These are phyloP conservation scores for Malus hybrid DNA, from an alignment of 331 rosid genomes.

Conservation along the genomic window DNA sequence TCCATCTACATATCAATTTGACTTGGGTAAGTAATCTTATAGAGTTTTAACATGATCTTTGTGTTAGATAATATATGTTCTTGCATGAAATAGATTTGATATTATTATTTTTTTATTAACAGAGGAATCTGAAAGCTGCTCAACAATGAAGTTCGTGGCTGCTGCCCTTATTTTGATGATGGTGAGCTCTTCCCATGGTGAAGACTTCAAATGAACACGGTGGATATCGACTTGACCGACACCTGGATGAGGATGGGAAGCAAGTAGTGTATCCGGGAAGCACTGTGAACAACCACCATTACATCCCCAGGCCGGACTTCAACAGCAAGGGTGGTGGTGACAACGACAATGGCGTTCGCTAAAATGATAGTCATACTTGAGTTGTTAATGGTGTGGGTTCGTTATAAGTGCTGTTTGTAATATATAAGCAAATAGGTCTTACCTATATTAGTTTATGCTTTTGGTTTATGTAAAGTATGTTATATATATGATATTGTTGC, in stretches of 20 bases:
- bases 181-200: slow-evolving; percentile 16
- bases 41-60: background rate
- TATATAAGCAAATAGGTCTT: too few species aligned
- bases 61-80: background rate
- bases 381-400: background rate
- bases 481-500: too few species aligned
- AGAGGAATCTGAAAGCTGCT: background rate
- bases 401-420: background rate
- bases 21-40: background rate
- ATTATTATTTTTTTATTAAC: background rate
- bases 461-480: too few species aligned
- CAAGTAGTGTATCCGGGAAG: slow-evolving; percentile 16
- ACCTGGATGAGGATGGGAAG: background rate
- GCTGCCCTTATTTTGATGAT: slow-evolving; percentile 21
- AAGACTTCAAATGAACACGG: slow-evolving; percentile 1
- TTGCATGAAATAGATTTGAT: background rate
- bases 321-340: slow-evolving; percentile 18
- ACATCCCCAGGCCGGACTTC: slow-evolving; percentile 39
- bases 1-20: background rate
- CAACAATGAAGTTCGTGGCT: slow-evolving; percentile 21
- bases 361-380: background rate
- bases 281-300: slow-evolving; percentile 35
- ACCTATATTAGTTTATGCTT: too few species aligned
- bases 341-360: slow-evolving; percentile 6
- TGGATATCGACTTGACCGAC: background rate